Base-by-base conservation (phyloP, 306 rosid species). In the Quercus variabilis region DNA sequence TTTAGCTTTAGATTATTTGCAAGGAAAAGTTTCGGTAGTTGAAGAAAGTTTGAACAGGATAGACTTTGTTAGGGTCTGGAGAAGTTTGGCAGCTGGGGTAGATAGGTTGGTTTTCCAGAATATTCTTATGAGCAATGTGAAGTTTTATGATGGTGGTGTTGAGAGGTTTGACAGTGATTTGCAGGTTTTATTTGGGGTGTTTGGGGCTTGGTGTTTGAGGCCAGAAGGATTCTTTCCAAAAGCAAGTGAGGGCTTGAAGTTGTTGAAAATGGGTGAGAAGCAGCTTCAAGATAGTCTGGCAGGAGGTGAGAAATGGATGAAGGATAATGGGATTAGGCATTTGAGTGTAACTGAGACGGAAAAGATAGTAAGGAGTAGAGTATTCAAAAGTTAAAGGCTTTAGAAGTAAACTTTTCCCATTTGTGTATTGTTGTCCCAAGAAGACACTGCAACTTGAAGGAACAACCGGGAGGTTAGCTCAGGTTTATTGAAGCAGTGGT, bases 191-290 rank as follows among this genome's bases (percentile, higher is more conserved):
- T 95, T 88, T 85, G 98, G 96, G 80, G 89, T 93, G 78, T 95
- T 92, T 74, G 77, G 89, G 54, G 73, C 89, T 55, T 95, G 97
- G 97, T 91, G 99, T 85, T 79, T 92, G 78, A 91, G 99, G 79
- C 97, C 98, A 4, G 92, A 90, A 83, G 91, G 98, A 31, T 92
- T 95, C 79, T 92, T 95, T 71, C 99, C 96, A 5, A 89, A 87
- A 85, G 67, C 69, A 79, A 87, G 85, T 49, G 96, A 95, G 74
- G 94, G 99, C 56, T 80, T 91, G 72, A 92, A 84, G 87, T 79
- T 93, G 80, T 80, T 95, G 89, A 95, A 84, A 82, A 80, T 89
- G 86, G 86, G 82, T 35, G 89, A 86, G 79, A 89, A 84, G 68
- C 78, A 84, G 74, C 79, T 72, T 63, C 84, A 88, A 78, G 88